A percentile compares a stretch with the other conserved stretches of the same genome.
Conservation (phyloP, 179 eudicot species). For the Actinidia arguta region DNA sequence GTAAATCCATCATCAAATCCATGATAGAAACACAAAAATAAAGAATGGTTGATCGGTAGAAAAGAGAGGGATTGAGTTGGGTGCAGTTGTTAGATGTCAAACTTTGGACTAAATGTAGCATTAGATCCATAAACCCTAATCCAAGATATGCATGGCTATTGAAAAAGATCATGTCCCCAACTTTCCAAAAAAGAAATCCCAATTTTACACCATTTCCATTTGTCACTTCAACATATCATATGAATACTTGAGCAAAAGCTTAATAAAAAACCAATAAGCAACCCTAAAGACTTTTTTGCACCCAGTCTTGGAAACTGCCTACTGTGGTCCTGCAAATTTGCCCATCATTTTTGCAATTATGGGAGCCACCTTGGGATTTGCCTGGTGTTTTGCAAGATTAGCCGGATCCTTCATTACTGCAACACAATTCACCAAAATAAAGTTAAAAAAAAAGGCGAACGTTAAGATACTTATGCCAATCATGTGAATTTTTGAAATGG, state of each 20-base stretch:
- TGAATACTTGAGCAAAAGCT: too few relatives aligned
- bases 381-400: slow-evolving; percentile 89
- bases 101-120: background rate
- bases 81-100: background rate
- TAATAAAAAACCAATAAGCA: background rate
- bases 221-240: too few relatives aligned
- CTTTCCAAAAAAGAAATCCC: too few relatives aligned
- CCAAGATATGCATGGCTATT: background rate
- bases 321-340: slow-evolving; percentile 79
- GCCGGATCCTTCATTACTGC: slow-evolving; percentile 99
- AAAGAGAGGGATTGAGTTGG: background rate
- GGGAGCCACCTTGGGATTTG: slow-evolving; percentile 98
- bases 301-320: background rate
- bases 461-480: too few relatives aligned
- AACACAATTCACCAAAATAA: slow-evolving; percentile 7
- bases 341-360: slow-evolving; percentile 91
- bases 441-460: background rate
- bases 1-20: too few relatives aligned
- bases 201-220: too few relatives aligned
- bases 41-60: slow-evolving; percentile 24
- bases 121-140: slow-evolving; percentile 2
- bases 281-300: background rate
- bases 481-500: too few relatives aligned
- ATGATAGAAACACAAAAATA: background rate
- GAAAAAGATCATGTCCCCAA: too few relatives aligned